Base-by-base conservation (phyloP, 164 flowering plant genomes). In the Vitis riparia region DNA sequence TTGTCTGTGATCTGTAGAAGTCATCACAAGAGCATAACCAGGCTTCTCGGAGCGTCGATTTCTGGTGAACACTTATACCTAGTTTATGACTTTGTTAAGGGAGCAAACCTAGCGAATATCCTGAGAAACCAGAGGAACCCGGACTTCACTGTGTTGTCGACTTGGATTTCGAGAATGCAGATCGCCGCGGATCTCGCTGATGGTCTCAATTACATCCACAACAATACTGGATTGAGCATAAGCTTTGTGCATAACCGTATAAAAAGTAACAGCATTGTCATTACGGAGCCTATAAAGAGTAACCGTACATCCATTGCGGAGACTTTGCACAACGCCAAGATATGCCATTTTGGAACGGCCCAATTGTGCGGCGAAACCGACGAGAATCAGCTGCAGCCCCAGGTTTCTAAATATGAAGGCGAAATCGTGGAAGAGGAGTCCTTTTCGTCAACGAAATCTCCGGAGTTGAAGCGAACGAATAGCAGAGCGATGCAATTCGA, bases 281-380 rank as follows among this genome's bases (percentile, higher is more conserved):
- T 89, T 1, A 80, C 83, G 0, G 88, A 87, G 56, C 78, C 85
- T 68, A 78, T 89, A 56, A 87, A 82, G 71, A 80, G 85, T 74
- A 61, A 79, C 29, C 79, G 83, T 62, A 71, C 87, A 47, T 56
- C 87, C 2, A 75, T 89, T 2, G 78, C 82, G 1, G 88, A 87
- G 56, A 76, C 83, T 0, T 16, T 68, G 0, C 64, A 86, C 58
- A 70, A 68, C 52, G 85, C 85, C 29, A 84, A 78, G 65, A 78
- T 87, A 16, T 87, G 90, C 67, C 91, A 89, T 62, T 86, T 89
- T 71, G 93, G 93, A 2, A 78, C 90, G 0, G 84, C 91, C 1
- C 82, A 83, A 59, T 77, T 89, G 11, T 82, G 87, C 68, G 91
- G 97, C 19, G 98, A 93, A 68, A 61, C 74, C 62, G 67, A 72